Base-by-base conservation (phyloP, 768 basidiomycete genomes). In the Termitomyces sp. region DNA sequence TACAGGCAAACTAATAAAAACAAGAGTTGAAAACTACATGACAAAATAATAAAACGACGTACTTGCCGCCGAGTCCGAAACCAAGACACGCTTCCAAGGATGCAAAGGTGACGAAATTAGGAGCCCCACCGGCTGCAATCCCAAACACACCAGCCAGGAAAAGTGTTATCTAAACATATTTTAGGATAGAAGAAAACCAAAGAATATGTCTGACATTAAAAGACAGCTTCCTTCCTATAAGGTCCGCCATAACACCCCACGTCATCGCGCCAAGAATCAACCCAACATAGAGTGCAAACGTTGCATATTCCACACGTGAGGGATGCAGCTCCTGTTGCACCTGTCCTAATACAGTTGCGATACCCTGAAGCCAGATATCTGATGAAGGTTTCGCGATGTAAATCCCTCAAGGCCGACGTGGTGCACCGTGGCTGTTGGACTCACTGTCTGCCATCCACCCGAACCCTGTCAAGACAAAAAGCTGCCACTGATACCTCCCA, bases 31-130 rank as follows among this genome's bases (percentile, higher is more conserved):
- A 47, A 70, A 65, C 46, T 48, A 24, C 3, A 16, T 20, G n/a
- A 18, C n/a, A n/a, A 12, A n/a, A 11, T 4, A 70, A 37, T n/a
- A 27, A 47, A 42, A 20, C 45, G 36, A 57, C 82, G 59, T 65
- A 75, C 78, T 83, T 78, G 65, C 83, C 81, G 53, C 81, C 80
- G 7, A 81, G 66, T n/a, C 81, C 81, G 55, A 82, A 79, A 30
- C 79, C 80, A 61, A 79, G 65, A 60, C 77, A 80, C 11, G 78
- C 79, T 18, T 76, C 68, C 55, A 82, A 66, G 24, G 78, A 72
- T 33, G 75, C 78, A 63, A 82, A 78, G 2, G 77, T 65, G 36
- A 75, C 71, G 60, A 82, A 82, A 62, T 75, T 78, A 2, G 75
- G 68, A n/a, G 77, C 74, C 11, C 73, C 79, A 39, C 78, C 81